A percentile compares a stretch with the other conserved stretches of the same genome.
phyloP scores from a whole-genome alignment of 495 filamentous ascomycete genomes.

The Pseudomonodictys pantanalensis region DNA sequence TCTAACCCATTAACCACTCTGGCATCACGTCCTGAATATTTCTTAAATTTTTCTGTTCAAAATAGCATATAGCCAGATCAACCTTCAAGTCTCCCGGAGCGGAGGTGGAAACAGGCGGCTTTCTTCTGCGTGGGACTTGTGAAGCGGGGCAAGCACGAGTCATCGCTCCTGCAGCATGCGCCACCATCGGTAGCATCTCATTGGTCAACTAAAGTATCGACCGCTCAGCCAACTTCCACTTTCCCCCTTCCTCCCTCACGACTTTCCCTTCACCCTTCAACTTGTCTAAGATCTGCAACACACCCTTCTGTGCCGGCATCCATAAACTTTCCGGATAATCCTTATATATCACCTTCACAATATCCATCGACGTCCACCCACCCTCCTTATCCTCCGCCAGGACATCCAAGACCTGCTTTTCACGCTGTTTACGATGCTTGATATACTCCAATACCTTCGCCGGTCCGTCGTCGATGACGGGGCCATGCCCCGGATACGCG shows the following conservation, averaged over 20 bases:
- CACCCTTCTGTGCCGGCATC: constrained; percentile 49
- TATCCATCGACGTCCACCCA: constrained; percentile 68
- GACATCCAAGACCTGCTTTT: constrained; percentile 74
- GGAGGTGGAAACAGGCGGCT: neutral
- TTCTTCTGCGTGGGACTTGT: too few relatives aligned
- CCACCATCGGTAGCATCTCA: too few relatives aligned
- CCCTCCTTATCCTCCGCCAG: constrained; percentile 48
- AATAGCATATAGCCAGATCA: neutral
- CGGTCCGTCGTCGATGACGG: constrained; percentile 64
- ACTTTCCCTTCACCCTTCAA: constrained; percentile 41
- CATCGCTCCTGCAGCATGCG: too few relatives aligned
- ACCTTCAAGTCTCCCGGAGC: neutral
- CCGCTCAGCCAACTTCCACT: constrained; percentile 32
- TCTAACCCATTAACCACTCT: constrained; percentile 56
- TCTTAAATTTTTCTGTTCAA: neutral
- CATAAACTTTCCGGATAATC: constrained; percentile 75
- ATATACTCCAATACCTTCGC: constrained; percentile 77
- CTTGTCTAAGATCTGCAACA: constrained; percentile 43
- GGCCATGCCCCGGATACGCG: constrained; percentile 89
- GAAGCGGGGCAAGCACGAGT: too few relatives aligned
- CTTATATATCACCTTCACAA: constrained; percentile 82
- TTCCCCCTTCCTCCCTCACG: constrained; percentile 28
- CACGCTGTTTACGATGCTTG: constrained; percentile 70
- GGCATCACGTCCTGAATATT: constrained; percentile 36
- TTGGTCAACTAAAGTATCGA: constrained; percentile 24